Percentiles rank a stretch among this genome's conserved stretches.
Conservation (phyloP, 2,329 filamentous ascomycete genomes). For the Hypoxylon sp. region DNA sequence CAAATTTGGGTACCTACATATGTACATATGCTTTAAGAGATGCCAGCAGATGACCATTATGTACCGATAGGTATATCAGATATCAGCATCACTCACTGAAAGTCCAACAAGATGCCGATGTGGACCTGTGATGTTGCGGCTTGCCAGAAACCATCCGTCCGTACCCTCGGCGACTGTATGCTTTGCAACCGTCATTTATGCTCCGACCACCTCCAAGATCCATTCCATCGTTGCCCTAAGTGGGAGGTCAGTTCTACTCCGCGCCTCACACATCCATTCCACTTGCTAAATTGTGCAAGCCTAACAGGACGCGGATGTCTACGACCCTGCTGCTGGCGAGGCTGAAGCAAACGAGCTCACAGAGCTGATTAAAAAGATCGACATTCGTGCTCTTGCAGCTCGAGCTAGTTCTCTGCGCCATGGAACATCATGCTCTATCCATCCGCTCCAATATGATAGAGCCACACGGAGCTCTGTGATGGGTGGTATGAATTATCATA, state of each 20-base stretch:
- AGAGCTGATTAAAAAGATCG: slow-evolving; percentile 47
- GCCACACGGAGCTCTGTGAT: slow-evolving; percentile 50
- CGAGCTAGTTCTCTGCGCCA: slow-evolving; percentile 49
- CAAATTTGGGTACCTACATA: too few species aligned
- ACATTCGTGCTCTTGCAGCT: slow-evolving; percentile 49
- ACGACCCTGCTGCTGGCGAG: slow-evolving; percentile 46
- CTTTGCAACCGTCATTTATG: slow-evolving; percentile 53
- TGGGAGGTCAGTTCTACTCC: slow-evolving; percentile 48
- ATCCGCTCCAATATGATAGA: slow-evolving; percentile 49
- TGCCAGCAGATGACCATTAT: too few species aligned
- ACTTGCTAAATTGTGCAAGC: slow-evolving; percentile 24
- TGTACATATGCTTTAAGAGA: too few species aligned
- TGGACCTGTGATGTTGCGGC: slow-evolving; percentile 48
- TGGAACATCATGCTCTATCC: slow-evolving; percentile 49
- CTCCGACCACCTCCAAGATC: slow-evolving; percentile 44
- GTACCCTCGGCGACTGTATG: slow-evolving; percentile 49
- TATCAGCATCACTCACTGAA: too few species aligned
- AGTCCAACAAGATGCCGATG: slow-evolving; percentile 41
- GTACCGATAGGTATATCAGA: too few species aligned
- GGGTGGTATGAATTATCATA: slow-evolving; percentile 56
- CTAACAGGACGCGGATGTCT: slow-evolving; percentile 48
- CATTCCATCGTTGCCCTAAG: slow-evolving; percentile 48
- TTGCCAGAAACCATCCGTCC: slow-evolving; percentile 48
- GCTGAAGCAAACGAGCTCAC: slow-evolving; percentile 49
- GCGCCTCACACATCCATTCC: neutral